Percentiles rank a stretch among this genome's conserved stretches.
Conservation (phyloP, 441 rosid genomes). For the Isatis lusitanica region DNA sequence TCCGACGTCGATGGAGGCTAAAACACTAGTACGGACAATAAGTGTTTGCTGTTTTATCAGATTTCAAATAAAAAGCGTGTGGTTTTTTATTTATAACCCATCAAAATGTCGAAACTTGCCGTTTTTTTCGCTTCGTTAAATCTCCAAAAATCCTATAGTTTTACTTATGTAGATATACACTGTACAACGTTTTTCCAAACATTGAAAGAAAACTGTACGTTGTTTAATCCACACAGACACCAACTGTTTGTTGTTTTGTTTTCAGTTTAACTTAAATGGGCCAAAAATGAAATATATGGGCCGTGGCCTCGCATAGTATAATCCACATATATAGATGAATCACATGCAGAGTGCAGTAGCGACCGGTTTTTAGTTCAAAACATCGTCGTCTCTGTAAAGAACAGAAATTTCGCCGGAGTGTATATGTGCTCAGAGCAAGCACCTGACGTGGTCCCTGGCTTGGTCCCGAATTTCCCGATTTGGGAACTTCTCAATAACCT, state of each 20-base stretch:
- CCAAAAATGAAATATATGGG: neutral
- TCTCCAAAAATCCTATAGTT: neutral
- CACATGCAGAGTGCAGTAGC: neutral
- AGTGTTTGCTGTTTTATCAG: constrained; percentile 13
- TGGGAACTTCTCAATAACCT: constrained; percentile 63
- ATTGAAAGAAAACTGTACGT: neutral
- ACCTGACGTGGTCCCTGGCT: constrained; percentile 56
- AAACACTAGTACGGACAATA: too few species aligned
- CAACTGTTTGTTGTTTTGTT: constrained; percentile 18
- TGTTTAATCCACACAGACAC: neutral
- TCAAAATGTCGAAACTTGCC: neutral
- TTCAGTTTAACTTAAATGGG: neutral
- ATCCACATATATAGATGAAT: neutral
- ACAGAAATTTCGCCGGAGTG: neutral
- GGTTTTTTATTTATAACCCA: neutral
- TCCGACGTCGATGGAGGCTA: constrained; percentile 26
- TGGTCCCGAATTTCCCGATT: constrained; percentile 44
- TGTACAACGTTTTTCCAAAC: neutral
- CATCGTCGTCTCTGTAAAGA: neutral
- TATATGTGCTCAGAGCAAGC: constrained; percentile 48
- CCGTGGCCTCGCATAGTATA: neutral
- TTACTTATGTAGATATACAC: neutral
- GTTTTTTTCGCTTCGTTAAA: neutral
- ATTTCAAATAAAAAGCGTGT: constrained; percentile 20
- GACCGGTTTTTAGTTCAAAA: neutral